These are phyloP conservation scores for Zygoascus biomembranicola DNA, from an alignment of 805 yeast species.

Conservation along the genomic window DNA sequence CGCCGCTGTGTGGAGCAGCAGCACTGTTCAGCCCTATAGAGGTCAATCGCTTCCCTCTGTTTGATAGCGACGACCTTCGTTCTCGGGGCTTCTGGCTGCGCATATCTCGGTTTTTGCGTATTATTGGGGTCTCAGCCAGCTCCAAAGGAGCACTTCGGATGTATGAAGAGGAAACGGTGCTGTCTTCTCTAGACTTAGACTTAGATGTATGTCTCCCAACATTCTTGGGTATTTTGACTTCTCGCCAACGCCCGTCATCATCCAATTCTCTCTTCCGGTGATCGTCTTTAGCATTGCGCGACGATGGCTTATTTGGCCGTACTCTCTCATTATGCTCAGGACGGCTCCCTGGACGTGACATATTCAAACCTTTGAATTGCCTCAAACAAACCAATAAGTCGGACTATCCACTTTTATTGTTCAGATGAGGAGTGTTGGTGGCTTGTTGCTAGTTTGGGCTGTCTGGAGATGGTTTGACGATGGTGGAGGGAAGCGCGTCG, in stretches of 20 bases:
- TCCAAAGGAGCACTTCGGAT: neutral
- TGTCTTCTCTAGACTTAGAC: no score
- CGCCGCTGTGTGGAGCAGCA: conserved; percentile 52
- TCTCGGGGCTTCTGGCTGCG: neutral
- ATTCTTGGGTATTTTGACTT: no score
- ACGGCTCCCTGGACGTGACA: no score
- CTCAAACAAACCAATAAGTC: no score
- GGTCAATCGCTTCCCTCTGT: conserved; percentile 62
- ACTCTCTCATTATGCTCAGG: no score
- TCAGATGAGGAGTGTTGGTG: neutral
- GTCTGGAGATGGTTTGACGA: neutral
- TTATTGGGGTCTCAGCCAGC: neutral
- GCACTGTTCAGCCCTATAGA: conserved; percentile 66
- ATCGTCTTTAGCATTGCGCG: no score
- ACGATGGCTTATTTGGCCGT: no score
- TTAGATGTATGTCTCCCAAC: no score
- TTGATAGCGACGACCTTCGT: conserved; percentile 25
- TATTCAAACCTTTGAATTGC: no score
- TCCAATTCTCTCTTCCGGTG: no score
- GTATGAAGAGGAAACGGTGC: neutral
- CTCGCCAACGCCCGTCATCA: no score
- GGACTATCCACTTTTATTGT: no score
- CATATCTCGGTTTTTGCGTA: neutral
- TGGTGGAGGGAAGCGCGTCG: neutral
- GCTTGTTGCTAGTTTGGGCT: neutral